phyloP scores from a whole-genome alignment of 75 land plant species.

The Cunninghamia lanceolata region DNA sequence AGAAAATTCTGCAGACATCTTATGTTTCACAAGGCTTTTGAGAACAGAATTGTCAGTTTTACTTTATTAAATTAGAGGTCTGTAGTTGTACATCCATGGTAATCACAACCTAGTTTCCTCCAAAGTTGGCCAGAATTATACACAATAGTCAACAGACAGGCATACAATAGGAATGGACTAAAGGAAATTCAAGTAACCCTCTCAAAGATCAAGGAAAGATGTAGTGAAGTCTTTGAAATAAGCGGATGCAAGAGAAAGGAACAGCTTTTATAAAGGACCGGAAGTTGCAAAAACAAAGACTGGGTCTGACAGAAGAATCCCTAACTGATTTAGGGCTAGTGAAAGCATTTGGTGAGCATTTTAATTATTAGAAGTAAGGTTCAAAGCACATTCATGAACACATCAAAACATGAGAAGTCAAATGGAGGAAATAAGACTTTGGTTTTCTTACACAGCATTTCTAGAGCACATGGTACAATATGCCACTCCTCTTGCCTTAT shows the following conservation, averaged over 20 bases:
- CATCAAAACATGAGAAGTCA: neutral
- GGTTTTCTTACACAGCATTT: neutral
- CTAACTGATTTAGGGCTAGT: neutral
- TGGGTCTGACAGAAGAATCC: neutral
- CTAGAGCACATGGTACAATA: neutral
- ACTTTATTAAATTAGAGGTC: neutral
- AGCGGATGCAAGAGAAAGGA: neutral
- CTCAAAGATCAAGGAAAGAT: neutral
- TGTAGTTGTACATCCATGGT: neutral
- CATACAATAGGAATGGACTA: neutral
- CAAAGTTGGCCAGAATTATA: neutral
- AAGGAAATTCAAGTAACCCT: neutral
- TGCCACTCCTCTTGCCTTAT: neutral
- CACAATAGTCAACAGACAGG: neutral
- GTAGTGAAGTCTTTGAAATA: neutral
- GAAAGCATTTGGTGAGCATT: neutral
- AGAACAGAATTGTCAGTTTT: neutral
- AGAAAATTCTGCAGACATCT: neutral
- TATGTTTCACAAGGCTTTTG: neutral
- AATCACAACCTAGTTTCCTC: neutral
- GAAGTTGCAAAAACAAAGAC: neutral
- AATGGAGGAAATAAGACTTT: neutral
- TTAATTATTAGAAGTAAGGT: neutral
- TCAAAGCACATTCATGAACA: neutral
- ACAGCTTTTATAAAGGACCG: neutral